These are phyloP conservation scores for Umbelopsis sp. DNA, from an alignment of 192 early-diverging fungal species.

Conservation along the genomic window DNA sequence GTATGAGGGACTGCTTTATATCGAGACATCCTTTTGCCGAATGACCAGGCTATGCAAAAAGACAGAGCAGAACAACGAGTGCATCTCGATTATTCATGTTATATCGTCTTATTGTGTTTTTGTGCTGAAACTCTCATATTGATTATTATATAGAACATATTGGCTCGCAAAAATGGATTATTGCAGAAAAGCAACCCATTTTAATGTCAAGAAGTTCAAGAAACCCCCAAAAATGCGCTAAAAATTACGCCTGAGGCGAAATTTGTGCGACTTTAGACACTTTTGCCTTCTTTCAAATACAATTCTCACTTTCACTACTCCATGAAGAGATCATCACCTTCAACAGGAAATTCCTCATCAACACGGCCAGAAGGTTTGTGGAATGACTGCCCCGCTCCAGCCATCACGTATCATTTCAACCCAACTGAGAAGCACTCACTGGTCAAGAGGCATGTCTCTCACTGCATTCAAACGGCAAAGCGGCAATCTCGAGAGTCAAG, in stretches of 20 bases:
- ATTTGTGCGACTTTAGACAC: neutral
- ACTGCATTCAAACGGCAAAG: conserved; percentile 1
- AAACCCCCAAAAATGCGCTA: too few relatives aligned
- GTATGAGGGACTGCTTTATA: too few relatives aligned
- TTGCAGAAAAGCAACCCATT: too few relatives aligned
- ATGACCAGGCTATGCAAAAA: too few relatives aligned
- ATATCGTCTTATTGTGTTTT: too few relatives aligned
- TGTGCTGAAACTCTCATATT: too few relatives aligned
- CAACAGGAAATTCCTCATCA: neutral
- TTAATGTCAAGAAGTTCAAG: too few relatives aligned
- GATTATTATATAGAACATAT: too few relatives aligned
- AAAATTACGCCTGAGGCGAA: neutral
- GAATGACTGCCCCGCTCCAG: neutral
- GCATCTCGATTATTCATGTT: too few relatives aligned
- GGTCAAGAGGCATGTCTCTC: conserved; percentile 8
- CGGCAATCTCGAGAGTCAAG: neutral
- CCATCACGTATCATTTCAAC: conserved; percentile 13
- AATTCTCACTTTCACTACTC: neutral
- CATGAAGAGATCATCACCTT: neutral
- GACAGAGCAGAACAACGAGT: too few relatives aligned
- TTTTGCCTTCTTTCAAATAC: neutral
- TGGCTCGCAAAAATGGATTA: too few relatives aligned
- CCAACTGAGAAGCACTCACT: conserved; percentile 19
- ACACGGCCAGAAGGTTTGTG: neutral
- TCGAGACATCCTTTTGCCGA: too few relatives aligned